A percentile compares a stretch with the other conserved stretches of the same genome.
These are phyloP conservation scores for Fraxinus ornus DNA, from an alignment of 305 asterid genomes.

Conservation along the genomic window DNA sequence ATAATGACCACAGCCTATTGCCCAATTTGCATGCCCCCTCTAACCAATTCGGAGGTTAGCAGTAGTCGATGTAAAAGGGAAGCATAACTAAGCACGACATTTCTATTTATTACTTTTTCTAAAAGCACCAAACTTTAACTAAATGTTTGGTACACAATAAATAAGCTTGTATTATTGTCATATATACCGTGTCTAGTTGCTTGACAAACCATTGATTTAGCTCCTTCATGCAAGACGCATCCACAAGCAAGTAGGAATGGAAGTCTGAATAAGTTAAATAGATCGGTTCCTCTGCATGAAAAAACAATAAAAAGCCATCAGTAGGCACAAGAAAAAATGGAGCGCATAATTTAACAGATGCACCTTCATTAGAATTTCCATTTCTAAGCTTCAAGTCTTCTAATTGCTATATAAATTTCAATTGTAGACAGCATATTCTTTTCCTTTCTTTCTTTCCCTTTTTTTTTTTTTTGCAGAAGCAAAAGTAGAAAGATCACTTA, in stretches of 20 bases:
- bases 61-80: background rate
- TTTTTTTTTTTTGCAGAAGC: background rate
- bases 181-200: conserved; percentile 83
- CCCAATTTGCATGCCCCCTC: background rate
- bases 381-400: background rate
- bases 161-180: conserved; percentile 1
- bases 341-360: conserved; percentile 13
- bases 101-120: background rate
- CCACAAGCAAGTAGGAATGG: conserved; percentile 74
- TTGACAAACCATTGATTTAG: conserved; percentile 84
- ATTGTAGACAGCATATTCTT: background rate
- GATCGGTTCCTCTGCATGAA: conserved; percentile 72
- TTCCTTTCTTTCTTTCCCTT: too few species aligned
- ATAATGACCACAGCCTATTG: background rate
- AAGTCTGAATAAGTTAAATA: conserved; percentile 90
- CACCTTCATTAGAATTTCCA: conserved; percentile 14
- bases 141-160: background rate
- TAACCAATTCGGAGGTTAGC: background rate
- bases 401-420: background rate
- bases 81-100: background rate
- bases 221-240: conserved; percentile 84
- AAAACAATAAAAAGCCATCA: conserved; percentile 13
- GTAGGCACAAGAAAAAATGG: conserved; percentile 11
- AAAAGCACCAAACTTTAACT: conserved; percentile 18
- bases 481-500: background rate